Conservation (phyloP, 192 early-diverging fungal genomes). For the Backusella morwellensis region DNA sequence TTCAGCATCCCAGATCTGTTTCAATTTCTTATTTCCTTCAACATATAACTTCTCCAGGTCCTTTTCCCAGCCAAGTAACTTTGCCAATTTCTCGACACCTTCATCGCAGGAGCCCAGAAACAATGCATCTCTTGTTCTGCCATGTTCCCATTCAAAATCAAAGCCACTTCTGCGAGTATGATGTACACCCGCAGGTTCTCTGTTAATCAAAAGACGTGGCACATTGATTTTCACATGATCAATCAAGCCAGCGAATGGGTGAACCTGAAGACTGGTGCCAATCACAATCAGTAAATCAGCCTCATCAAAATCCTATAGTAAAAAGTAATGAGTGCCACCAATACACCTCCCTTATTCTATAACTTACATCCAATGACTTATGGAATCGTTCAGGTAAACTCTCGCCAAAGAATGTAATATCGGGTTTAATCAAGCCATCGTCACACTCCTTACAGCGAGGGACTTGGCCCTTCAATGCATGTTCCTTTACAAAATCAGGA, state of each 20-base stretch:
- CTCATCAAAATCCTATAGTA: slow-evolving; percentile 59
- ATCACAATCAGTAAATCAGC: slow-evolving; percentile 92
- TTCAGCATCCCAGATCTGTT: slow-evolving; percentile 18
- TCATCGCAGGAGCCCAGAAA: slow-evolving; percentile 84
- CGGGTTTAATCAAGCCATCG: slow-evolving; percentile 77
- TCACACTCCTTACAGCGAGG: slow-evolving; percentile 69
- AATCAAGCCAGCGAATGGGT: slow-evolving; percentile 85
- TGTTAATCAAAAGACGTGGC: slow-evolving; percentile 91
- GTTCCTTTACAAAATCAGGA: slow-evolving; percentile 42
- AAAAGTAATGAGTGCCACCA: not conserved
- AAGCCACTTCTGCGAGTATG: slow-evolving; percentile 49
- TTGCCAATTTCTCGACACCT: slow-evolving; percentile 66
- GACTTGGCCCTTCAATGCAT: slow-evolving; percentile 55
- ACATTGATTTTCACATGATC: slow-evolving; percentile 57
- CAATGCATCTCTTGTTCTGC: slow-evolving; percentile 74
- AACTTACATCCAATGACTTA: slow-evolving; percentile 41
- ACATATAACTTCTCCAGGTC: slow-evolving; percentile 26
- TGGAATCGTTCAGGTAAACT: slow-evolving; percentile 78
- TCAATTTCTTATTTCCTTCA: slow-evolving; percentile 24
- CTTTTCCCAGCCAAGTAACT: slow-evolving; percentile 67
- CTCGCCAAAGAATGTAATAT: slow-evolving; percentile 98
- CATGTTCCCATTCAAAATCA: slow-evolving; percentile 73
- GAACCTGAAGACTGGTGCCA: slow-evolving; percentile 88
- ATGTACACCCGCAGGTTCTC: slow-evolving; percentile 69
- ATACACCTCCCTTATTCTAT: not conserved